phyloP scores from a whole-genome alignment of 495 filamentous ascomycete genomes.

The Aspergillus baeticus region DNA sequence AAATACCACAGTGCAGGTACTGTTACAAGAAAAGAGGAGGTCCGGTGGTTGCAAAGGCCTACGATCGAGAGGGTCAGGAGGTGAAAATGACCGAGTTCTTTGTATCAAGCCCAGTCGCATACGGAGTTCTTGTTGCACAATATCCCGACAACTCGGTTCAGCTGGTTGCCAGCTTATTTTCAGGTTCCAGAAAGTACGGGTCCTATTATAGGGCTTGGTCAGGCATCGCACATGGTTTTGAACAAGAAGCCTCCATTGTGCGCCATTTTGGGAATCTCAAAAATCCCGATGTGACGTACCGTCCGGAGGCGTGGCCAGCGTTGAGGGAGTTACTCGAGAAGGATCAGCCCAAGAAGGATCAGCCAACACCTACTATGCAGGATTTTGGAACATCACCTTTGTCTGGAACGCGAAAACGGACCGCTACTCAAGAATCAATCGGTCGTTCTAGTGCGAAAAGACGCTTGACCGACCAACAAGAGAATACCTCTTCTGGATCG shows the following conservation, averaged over 20 bases:
- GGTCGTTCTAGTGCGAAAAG: background rate
- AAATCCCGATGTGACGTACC: background rate
- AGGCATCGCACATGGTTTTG: background rate
- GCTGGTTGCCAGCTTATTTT: conserved; percentile 14
- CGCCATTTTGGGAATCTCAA: background rate
- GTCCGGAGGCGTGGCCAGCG: background rate
- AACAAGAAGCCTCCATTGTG: conserved; percentile 1
- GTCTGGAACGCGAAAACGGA: background rate
- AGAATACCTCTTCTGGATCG: background rate
- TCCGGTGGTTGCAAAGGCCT: conserved; percentile 10
- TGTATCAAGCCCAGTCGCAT: background rate
- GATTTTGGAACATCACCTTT: background rate
- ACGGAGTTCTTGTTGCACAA: conserved; percentile 10
- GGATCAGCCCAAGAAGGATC: background rate
- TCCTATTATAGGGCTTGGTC: conserved; percentile 5
- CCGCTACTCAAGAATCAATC: background rate
- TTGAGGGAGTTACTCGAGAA: background rate
- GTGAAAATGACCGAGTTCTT: conserved; percentile 10
- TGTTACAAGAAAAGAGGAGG: background rate
- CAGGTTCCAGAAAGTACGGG: background rate
- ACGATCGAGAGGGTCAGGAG: conserved; percentile 17
- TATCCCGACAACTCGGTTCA: conserved; percentile 6
- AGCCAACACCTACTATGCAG: background rate
- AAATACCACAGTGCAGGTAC: conserved; percentile 6
- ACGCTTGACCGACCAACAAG: background rate